Evolutionary conservation across 2,329 filamentous ascomycete genomes (phyloP).

Genomic region (Lachnellula cervina): DNA sequence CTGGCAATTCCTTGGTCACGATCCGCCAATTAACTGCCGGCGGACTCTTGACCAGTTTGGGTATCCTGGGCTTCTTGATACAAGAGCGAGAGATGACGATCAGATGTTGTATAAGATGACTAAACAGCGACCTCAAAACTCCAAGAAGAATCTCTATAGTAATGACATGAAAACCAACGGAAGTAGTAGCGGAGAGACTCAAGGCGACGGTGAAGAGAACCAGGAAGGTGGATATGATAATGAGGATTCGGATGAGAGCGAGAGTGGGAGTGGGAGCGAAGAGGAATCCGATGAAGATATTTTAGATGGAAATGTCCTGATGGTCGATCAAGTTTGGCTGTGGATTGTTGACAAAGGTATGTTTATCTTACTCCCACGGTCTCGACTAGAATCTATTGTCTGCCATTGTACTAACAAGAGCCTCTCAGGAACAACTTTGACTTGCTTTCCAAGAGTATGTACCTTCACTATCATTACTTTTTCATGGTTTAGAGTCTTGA

Average conservation of each 20-base stretch:
- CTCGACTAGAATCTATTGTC: neutral
- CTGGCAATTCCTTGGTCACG: constrained; percentile 13
- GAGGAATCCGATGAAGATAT: constrained; percentile 1
- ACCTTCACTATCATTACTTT: neutral
- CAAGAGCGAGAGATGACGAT: constrained; percentile 6
- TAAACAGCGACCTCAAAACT: neutral
- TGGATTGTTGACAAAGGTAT: constrained; percentile 10
- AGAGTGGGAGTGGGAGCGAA: constrained; percentile 1
- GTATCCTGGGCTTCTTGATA: constrained; percentile 10
- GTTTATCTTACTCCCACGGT: neutral
- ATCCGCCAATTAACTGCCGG: constrained; percentile 9
- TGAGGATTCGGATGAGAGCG: neutral
- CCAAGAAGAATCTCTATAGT: neutral
- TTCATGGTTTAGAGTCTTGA: neutral
- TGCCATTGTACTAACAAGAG: neutral
- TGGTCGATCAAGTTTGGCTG: constrained; percentile 12
- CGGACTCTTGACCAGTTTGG: constrained; percentile 12
- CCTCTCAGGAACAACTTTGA: neutral
- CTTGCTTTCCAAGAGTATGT: neutral
- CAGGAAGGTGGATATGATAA: neutral
- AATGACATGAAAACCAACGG: neutral
- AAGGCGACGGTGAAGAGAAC: neutral
- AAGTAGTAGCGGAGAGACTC: neutral
- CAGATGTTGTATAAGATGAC: constrained; percentile 11
- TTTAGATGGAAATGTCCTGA: constrained; percentile 10